Base-by-base conservation (phyloP, 495 filamentous ascomycete species). In the Penicillium desertorum region DNA sequence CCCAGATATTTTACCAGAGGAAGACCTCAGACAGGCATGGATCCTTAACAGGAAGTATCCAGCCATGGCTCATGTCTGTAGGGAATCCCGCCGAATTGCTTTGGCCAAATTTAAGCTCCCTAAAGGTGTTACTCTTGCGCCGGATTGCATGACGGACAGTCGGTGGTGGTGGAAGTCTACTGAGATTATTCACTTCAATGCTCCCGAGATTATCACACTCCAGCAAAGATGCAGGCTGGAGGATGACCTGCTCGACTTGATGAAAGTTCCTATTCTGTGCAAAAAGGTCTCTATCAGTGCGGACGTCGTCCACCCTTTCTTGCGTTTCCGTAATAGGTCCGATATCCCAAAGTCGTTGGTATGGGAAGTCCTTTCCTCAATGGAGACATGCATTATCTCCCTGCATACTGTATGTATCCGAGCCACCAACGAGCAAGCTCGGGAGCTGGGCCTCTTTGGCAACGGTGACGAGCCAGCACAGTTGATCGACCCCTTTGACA, bases 181-280 rank as follows among this genome's bases (percentile, higher is more conserved):
- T 4, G 39, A 53, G 4, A 44, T 22, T 14, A 19, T 53, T 29
- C 51, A 53, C 23, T 43, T 53, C 51, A 53, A 53, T 16, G n/a
- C 25, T 3, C 37, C 36, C 4, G 39, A 53, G 3, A 6, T 29
- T 32, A 19, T 53, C 16, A 2, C 5, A 6, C 6, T 0, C 5
- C 22, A n/a, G 23, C 8, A 34, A 23, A 34, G 30, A 37, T 2
- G 7, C 7, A 23, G 5, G 5, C 12, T 37, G 2, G 5, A 22
- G n/a, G 32, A 50, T 16, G 14, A 25, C 20, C 32, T 50, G 10
- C 5, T 50, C 8, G 30, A 37, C 17, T 16, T 30, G 49, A 25
- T 17, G 5, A n/a, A 19, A 3, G 9, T 25, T 14, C 19, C 22
- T 19, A 16, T 17, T n/a, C 14, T 52, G 16, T 4, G 51, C n/a